Evolutionary conservation across 1,139 yeast species (phyloP).

Genomic region (Candida tunisiensis): DNA sequence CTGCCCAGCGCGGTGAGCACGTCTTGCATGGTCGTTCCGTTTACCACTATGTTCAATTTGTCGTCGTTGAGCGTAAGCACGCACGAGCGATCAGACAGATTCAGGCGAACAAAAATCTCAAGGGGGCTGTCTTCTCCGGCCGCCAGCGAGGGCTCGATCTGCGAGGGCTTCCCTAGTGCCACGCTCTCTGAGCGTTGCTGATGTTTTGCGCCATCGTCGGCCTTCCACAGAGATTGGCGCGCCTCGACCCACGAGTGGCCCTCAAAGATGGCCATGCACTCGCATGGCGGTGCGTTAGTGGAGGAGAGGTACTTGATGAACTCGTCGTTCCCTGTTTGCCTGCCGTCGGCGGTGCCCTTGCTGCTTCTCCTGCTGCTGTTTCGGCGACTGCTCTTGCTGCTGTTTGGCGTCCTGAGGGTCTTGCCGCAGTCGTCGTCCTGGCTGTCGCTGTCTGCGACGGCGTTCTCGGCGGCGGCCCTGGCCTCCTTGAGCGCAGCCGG

Average conservation of each 20-base stretch:
- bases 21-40: conserved; percentile 13
- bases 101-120: no score
- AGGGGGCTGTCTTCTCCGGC: no score
- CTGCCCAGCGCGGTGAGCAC: conserved; percentile 16
- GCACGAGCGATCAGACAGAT: no score
- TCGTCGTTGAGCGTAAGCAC: no score
- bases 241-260: conserved; percentile 16
- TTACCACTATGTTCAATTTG: conserved; percentile 5
- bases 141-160: no score
- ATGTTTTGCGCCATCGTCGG: background rate
- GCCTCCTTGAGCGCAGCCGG: conserved; percentile 3
- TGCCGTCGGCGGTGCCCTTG: background rate
- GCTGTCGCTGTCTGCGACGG: no score
- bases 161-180: no score
- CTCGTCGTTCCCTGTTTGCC: background rate
- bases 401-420: no score
- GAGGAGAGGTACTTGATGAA: conserved; percentile 5
- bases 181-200: no score
- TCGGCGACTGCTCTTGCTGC: no score
- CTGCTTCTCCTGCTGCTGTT: no score
- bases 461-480: no score
- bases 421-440: background rate
- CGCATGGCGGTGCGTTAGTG: conserved; percentile 9
- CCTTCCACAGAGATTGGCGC: conserved; percentile 2
- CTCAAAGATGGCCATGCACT: conserved; percentile 12